Evolutionary conservation across 2,329 filamentous ascomycete species (phyloP), one percentile per base, ranked within the genome.

Genomic region (Aspergillus sclerotialis): DNA sequence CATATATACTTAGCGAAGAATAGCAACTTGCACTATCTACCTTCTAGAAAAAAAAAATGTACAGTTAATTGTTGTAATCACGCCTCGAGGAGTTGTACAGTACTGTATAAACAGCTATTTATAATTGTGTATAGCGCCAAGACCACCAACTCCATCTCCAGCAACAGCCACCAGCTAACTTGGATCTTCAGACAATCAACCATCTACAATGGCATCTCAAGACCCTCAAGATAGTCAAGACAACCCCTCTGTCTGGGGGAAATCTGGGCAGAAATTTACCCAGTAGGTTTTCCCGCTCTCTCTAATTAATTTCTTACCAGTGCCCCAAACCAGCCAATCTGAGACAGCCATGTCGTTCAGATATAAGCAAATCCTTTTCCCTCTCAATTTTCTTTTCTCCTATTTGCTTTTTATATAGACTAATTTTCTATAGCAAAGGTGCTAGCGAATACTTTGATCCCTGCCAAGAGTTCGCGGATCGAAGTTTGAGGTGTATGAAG

Each of bases 371-470:
- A 23, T 23, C 19, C 10, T 29, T 21, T 30, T 38, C 43, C 21
- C n/a, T 24, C 12, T 18, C 14, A 14, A 10, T 23, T 23, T 6
- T 23, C 10, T 23, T 10, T 23, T 7, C 19, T 23, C n/a, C 10
- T 23, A 23, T 23, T 6, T 23, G 27, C 21, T 29, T 16, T 30
- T 18, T 23, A 17, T 25, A 21, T 39, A 14, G 44, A 29, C 25
- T 16, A 7, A 14, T 18, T 18, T 24, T 35, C 13, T 32, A 19
- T 24, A 94, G 90, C 48, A 96, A 96, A 71, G 75, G 73, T 36
- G 78, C 82, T 54, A 94, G 88, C 70, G 81, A 95, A 59, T 96
- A 83, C 66, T 87, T 85, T 60, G 92, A 98, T 53, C 92, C 92
- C 2, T 98, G 92, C 63, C 90, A 96, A 60, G 90, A 94, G 52